A percentile compares a stretch with the other conserved stretches of the same genome.
These are phyloP conservation scores for Pseudogymnoascus destructans DNA, from an alignment of 2,329 filamentous ascomycete species.

Conservation along the genomic window DNA sequence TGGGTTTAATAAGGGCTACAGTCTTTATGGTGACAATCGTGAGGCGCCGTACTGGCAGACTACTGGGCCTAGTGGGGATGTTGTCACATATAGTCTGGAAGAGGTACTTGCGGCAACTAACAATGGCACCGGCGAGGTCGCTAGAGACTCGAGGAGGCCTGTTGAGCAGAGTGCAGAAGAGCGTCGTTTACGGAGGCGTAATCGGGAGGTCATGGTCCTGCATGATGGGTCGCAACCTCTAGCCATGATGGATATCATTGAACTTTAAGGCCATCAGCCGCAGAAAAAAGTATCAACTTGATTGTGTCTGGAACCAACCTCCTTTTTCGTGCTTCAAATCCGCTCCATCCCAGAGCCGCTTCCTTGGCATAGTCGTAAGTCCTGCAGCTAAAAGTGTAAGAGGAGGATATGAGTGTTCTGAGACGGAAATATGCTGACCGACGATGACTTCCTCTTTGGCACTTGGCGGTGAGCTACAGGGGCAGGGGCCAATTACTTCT, in stretches of 20 bases:
- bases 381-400: background rate
- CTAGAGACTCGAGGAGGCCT: conserved; percentile 24
- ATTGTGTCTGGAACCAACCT: background rate
- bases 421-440: conserved; percentile 3
- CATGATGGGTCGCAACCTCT: conserved; percentile 72
- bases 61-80: background rate
- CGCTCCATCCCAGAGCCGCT: background rate
- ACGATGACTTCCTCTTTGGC: conserved; percentile 1
- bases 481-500: conserved; percentile 7
- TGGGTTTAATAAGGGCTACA: conserved; percentile 19
- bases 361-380: background rate
- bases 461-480: conserved; percentile 3
- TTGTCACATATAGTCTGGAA: background rate
- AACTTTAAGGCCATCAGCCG: conserved; percentile 26
- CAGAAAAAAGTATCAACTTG: background rate
- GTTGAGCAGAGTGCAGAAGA: conserved; percentile 50
- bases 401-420: background rate
- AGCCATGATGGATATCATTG: conserved; percentile 64
- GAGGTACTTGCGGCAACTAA: conserved; percentile 13
- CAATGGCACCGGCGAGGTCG: conserved; percentile 18
- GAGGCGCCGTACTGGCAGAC: background rate
- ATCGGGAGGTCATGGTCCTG: conserved; percentile 81
- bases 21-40: background rate
- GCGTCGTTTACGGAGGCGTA: conserved; percentile 57
- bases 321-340: background rate